Evolutionary conservation across 2,329 filamentous ascomycete genomes (phyloP).

Genomic region (Neonectria ditissima): DNA sequence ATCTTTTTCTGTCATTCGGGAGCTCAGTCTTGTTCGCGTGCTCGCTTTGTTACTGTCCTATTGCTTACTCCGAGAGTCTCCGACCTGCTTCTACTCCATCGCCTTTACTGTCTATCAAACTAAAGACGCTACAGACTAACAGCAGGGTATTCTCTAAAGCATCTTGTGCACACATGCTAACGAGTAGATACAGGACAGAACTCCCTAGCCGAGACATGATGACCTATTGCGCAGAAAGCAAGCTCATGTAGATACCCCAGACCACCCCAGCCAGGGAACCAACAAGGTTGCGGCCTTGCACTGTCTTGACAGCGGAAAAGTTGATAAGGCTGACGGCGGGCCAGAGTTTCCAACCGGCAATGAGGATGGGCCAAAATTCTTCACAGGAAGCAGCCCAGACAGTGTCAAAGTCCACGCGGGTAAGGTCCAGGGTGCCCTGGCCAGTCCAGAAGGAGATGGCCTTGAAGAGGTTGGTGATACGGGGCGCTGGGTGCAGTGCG

Average conservation of each 20-base stretch:
- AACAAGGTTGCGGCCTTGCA: slow-evolving; percentile 76
- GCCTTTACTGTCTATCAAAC: neutral
- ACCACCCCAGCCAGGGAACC: slow-evolving; percentile 77
- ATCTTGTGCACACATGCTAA: neutral
- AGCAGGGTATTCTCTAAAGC: too few relatives aligned
- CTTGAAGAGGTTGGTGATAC: slow-evolving; percentile 51
- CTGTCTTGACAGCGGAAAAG: slow-evolving; percentile 76
- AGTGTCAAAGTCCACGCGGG: slow-evolving; percentile 56
- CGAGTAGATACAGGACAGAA: too few relatives aligned
- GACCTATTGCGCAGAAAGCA: slow-evolving; percentile 59
- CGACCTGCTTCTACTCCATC: neutral
- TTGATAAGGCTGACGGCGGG: slow-evolving; percentile 77
- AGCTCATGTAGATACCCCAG: slow-evolving; percentile 82
- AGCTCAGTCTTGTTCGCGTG: neutral
- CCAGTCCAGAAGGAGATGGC: slow-evolving; percentile 52
- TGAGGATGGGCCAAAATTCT: slow-evolving; percentile 74
- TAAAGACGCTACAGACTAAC: neutral
- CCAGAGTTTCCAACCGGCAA: slow-evolving; percentile 77
- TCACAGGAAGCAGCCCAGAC: slow-evolving; percentile 58
- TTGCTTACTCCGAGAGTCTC: neutral
- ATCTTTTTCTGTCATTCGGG: neutral
- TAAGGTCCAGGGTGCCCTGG: slow-evolving; percentile 57
- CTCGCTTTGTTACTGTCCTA: neutral
- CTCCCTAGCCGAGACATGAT: neutral
- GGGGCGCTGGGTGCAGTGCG: slow-evolving; percentile 59